A percentile compares a stretch with the other conserved stretches of the same genome.
These are phyloP conservation scores for Pueraria montana DNA, from an alignment of 306 rosid genomes.

Conservation along the genomic window DNA sequence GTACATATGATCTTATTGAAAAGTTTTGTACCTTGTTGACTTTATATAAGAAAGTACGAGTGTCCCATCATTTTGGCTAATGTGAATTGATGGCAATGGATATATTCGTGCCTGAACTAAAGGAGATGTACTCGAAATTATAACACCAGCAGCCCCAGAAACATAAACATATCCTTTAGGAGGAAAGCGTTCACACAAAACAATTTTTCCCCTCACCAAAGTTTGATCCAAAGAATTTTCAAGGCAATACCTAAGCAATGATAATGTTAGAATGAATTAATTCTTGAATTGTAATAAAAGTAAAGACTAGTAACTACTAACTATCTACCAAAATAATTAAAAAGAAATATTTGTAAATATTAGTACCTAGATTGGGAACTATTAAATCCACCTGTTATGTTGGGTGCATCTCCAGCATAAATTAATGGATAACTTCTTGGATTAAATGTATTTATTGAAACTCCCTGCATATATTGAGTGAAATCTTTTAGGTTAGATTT, in stretches of 20 bases:
- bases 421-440: neutral
- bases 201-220: too few species aligned
- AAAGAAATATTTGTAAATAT: neutral
- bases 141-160: too few species aligned
- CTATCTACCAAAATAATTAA: neutral
- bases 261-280: too few species aligned
- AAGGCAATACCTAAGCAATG: too few species aligned
- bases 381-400: neutral
- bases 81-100: conserved; percentile 47
- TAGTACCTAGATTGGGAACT: neutral
- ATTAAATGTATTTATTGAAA: conserved; percentile 1
- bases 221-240: too few species aligned
- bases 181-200: too few species aligned
- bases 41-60: conserved; percentile 41
- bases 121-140: too few species aligned
- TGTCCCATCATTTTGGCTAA: neutral
- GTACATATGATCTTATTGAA: neutral
- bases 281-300: too few species aligned
- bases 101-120: neutral
- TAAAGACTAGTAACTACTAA: neutral
- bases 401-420: conserved; percentile 4
- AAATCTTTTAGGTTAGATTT: neutral
- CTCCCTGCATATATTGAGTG: neutral
- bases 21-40: neutral
- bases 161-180: too few species aligned